These are phyloP conservation scores for Venturiaceae sp. DNA, from an alignment of 2,329 filamentous ascomycete species.

Conservation along the genomic window DNA sequence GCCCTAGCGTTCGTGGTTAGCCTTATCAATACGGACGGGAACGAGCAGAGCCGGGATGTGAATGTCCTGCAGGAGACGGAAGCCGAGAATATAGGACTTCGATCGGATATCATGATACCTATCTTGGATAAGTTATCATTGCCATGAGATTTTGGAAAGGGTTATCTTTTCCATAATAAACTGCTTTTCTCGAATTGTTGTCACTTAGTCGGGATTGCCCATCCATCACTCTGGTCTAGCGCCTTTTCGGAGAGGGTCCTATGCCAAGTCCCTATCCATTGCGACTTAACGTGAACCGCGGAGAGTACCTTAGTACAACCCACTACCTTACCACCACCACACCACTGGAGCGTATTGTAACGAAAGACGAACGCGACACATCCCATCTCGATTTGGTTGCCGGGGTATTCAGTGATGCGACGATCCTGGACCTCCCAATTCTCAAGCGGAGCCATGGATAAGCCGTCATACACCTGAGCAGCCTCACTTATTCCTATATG, in stretches of 20 bases:
- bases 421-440: neutral
- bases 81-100: neutral
- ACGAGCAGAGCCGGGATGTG: neutral
- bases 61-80: neutral
- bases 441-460: neutral
- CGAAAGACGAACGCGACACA: neutral
- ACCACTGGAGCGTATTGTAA: neutral
- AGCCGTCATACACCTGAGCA: neutral
- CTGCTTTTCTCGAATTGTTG: no score
- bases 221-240: no score
- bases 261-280: no score
- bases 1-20: neutral
- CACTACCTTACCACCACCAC: neutral
- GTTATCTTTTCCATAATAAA: no score
- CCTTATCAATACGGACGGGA: neutral
- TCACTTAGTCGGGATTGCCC: no score
- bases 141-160: no score
- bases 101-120: no score
- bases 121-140: no score
- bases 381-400: neutral
- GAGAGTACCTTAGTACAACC: neutral
- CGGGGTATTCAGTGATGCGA: conserved; percentile 1
- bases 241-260: no score
- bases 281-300: no score
- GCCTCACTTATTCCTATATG: neutral